Conservation (phyloP, 2,329 filamentous ascomycete genomes). For the Septoria petroselini region DNA sequence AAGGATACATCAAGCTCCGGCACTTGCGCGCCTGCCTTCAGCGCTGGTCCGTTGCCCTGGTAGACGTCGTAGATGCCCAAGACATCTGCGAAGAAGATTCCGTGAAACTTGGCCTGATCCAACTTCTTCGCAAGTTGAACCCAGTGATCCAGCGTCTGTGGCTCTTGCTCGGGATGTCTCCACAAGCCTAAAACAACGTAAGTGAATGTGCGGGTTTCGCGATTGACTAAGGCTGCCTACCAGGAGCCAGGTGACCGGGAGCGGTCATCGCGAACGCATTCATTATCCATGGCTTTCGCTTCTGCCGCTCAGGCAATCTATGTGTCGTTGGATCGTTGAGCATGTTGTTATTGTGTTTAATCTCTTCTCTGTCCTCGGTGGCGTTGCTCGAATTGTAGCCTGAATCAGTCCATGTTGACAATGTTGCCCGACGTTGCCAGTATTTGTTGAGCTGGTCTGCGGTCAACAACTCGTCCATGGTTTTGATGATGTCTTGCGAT, state of each 20-base stretch:
- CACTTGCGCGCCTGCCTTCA: constrained; percentile 63
- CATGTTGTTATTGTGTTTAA: background rate
- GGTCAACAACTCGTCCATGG: constrained; percentile 13
- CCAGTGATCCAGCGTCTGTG: constrained; percentile 49
- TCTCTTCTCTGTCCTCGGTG: constrained; percentile 1
- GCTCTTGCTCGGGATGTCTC: constrained; percentile 37
- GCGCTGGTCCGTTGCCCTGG: constrained; percentile 47
- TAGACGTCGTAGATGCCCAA: constrained; percentile 50
- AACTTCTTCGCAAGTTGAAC: constrained; percentile 48
- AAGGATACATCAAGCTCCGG: constrained; percentile 58
- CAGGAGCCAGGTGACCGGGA: constrained; percentile 48
- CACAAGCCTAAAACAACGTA: constrained; percentile 28
- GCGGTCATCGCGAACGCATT: constrained; percentile 51
- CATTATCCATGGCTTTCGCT: constrained; percentile 44
- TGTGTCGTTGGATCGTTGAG: background rate
- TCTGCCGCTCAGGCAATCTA: background rate
- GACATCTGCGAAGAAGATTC: constrained; percentile 52
- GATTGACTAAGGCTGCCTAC: constrained; percentile 21
- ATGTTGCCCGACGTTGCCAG: constrained; percentile 1
- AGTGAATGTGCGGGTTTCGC: constrained; percentile 11
- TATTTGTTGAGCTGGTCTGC: constrained; percentile 6
- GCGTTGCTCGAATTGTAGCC: constrained; percentile 12
- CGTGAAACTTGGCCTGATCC: constrained; percentile 51
- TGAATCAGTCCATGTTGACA: background rate
- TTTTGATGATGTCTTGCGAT: background rate